Evolutionary conservation across 805 yeast species (phyloP).

Genomic region (Metschnikowia dekortorum): DNA sequence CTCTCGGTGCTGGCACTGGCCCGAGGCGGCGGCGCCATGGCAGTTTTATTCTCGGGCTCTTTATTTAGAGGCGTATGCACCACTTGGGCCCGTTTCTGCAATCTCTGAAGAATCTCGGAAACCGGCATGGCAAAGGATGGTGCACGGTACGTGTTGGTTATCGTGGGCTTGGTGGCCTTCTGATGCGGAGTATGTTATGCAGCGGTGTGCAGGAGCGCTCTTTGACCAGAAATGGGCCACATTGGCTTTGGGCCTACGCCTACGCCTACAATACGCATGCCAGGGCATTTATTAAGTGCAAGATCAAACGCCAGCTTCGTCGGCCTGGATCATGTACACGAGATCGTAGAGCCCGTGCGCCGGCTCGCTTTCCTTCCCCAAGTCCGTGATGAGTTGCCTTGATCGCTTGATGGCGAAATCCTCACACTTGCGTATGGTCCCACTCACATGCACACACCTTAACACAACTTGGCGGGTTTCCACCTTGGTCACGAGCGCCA

Average conservation of each 20-base stretch:
- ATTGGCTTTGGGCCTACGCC: background rate
- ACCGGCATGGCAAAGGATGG: slow-evolving; percentile 20
- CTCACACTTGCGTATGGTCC: slow-evolving; percentile 84
- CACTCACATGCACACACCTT: slow-evolving; percentile 68
- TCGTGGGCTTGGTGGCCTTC: background rate
- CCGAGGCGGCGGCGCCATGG: background rate
- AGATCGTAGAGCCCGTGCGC: slow-evolving; percentile 11
- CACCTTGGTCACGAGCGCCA: slow-evolving; percentile 51
- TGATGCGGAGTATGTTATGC: background rate
- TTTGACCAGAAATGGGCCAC: background rate
- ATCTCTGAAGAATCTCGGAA: slow-evolving; percentile 27
- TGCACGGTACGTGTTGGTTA: background rate
- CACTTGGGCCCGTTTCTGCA: slow-evolving; percentile 17
- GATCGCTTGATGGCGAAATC: slow-evolving; percentile 53
- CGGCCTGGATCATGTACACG: slow-evolving; percentile 9
- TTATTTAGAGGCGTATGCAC: background rate
- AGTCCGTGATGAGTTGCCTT: slow-evolving; percentile 30
- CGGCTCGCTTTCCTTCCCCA: slow-evolving; percentile 12
- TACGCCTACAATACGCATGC: background rate
- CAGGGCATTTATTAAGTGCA: background rate
- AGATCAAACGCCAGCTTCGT: background rate
- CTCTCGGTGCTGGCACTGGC: slow-evolving; percentile 9
- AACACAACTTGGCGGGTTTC: slow-evolving; percentile 50
- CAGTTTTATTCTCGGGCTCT: background rate
- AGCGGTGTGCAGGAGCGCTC: background rate